These are phyloP conservation scores for Blastocladiella emersonii DNA, from an alignment of 371 early-diverging fungal genomes.

Conservation along the genomic window DNA sequence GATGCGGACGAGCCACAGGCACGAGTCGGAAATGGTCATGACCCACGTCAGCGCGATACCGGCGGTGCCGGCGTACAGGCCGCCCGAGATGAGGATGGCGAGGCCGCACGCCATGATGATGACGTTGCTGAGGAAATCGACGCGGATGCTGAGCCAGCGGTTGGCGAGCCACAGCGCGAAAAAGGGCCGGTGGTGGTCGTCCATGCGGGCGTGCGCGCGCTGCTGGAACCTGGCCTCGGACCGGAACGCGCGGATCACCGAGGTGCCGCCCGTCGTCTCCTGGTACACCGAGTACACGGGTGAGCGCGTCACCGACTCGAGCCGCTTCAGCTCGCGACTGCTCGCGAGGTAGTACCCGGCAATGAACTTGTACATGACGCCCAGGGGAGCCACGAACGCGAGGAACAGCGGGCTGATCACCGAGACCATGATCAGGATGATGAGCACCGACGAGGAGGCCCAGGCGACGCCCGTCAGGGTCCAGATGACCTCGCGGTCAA, in stretches of 20 bases:
- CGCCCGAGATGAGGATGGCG: conserved; percentile 38
- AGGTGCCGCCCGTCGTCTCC: conserved; percentile 39
- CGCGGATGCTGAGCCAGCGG: conserved; percentile 31
- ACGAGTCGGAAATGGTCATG: background rate
- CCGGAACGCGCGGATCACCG: conserved; percentile 27
- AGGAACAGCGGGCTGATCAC: background rate
- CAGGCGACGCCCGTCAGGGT: background rate
- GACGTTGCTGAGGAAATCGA: conserved; percentile 30
- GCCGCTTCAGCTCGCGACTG: conserved; percentile 49
- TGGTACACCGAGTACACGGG: conserved; percentile 44
- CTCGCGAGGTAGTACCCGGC: conserved; percentile 31
- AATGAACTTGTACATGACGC: conserved; percentile 1
- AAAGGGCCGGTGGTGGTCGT: conserved; percentile 28
- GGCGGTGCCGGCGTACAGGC: conserved; percentile 15
- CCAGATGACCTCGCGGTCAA: conserved; percentile 15
- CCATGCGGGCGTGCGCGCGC: conserved; percentile 16
- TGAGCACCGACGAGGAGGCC: background rate
- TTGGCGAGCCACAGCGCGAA: conserved; percentile 24
- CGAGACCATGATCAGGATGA: background rate
- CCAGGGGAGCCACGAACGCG: background rate
- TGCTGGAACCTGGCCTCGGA: conserved; percentile 17
- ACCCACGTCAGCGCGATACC: background rate
- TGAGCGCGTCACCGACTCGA: conserved; percentile 38
- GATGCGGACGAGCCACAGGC: background rate
- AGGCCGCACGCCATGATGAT: conserved; percentile 43